These are phyloP conservation scores for Pulveroboletus frians DNA, from an alignment of 768 basidiomycete species.

Conservation along the genomic window DNA sequence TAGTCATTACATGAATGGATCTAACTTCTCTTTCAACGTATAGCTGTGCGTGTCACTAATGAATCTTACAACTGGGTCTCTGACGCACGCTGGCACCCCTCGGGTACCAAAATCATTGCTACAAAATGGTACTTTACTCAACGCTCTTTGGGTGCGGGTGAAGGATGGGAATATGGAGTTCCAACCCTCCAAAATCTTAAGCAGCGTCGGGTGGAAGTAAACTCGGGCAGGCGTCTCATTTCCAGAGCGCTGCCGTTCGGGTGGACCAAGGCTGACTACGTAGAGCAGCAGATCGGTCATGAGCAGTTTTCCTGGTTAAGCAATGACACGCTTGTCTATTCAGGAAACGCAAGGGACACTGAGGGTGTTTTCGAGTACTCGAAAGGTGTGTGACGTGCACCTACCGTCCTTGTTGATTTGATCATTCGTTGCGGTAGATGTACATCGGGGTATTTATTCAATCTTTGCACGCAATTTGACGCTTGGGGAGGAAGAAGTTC, in stretches of 20 bases:
- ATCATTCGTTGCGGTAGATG: conserved; percentile 38
- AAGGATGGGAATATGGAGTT: conserved; percentile 64
- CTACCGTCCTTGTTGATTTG: not conserved
- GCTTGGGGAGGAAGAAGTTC: conserved; percentile 42
- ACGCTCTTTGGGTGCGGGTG: conserved; percentile 64
- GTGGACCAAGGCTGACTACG: conserved; percentile 56
- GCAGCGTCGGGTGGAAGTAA: conserved; percentile 28
- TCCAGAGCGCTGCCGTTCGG: conserved; percentile 55
- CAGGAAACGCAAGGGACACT: conserved; percentile 57
- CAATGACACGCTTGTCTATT: conserved; percentile 54
- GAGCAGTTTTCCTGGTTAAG: conserved; percentile 65
- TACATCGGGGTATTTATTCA: conserved; percentile 65
- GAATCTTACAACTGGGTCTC: conserved; percentile 71
- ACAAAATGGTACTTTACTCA: conserved; percentile 72
- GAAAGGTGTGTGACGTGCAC: conserved; percentile 45
- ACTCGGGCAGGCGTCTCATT: conserved; percentile 49
- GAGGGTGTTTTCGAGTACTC: conserved; percentile 49
- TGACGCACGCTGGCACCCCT: conserved; percentile 68
- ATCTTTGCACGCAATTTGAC: conserved; percentile 67
- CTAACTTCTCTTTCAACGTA: conserved; percentile 5
- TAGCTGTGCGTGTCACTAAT: conserved; percentile 54
- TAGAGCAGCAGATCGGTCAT: conserved; percentile 67
- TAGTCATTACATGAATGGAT: not conserved
- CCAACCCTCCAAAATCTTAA: conserved; percentile 26
- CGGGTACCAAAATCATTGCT: conserved; percentile 56